Conservation (phyloP, 768 basidiomycete genomes). For the Royoungia palumana region DNA sequence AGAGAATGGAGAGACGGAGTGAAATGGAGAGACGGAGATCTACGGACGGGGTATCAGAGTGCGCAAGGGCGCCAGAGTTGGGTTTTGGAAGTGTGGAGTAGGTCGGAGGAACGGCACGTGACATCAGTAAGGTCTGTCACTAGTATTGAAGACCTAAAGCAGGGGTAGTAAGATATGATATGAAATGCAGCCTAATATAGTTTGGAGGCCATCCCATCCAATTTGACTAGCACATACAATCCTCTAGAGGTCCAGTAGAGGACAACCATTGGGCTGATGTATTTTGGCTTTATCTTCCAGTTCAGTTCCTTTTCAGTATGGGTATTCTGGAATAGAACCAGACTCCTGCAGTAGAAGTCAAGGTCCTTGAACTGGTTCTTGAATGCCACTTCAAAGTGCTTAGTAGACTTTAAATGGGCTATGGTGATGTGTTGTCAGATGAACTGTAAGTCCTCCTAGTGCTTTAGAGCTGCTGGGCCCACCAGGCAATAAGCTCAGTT, state of each 20-base stretch:
- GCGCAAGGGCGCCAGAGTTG: too few species aligned
- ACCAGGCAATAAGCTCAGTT: not conserved
- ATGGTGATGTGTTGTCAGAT: fast-evolving
- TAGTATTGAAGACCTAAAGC: not conserved
- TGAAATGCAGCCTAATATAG: constrained; percentile 18
- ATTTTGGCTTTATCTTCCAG: constrained; percentile 22
- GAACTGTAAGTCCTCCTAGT: not conserved
- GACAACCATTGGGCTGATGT: constrained; percentile 27
- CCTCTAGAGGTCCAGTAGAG: constrained; percentile 19
- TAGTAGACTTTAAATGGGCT: not conserved
- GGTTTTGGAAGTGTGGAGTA: too few species aligned
- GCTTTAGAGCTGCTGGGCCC: not conserved
- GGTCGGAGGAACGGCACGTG: too few species aligned
- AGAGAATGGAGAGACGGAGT: too few species aligned
- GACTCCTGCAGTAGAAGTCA: not conserved
- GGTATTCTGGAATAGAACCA: not conserved
- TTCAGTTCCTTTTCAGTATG: constrained; percentile 11
- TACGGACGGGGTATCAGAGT: too few species aligned
- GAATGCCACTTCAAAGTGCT: not conserved
- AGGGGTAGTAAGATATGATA: constrained; percentile 16
- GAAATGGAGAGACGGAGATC: too few species aligned
- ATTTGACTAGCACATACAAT: constrained; percentile 25
- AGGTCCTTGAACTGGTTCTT: too few species aligned
- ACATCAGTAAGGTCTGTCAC: not conserved
- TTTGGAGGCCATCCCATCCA: constrained; percentile 20